phyloP scores from a whole-genome alignment of 331 rosid species.

The Pyracantha coccinea region DNA sequence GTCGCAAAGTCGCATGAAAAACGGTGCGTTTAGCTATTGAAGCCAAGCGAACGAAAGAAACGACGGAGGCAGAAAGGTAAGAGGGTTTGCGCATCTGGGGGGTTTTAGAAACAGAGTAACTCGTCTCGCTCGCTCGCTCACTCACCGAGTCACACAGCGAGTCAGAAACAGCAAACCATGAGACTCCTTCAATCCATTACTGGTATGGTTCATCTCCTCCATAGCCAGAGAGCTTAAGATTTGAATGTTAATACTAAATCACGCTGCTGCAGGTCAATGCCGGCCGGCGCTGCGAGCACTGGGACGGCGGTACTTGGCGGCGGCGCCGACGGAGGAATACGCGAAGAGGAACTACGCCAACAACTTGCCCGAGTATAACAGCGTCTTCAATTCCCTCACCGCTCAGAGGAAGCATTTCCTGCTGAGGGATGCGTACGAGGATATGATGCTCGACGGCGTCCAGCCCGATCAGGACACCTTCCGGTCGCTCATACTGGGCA shows the following conservation, averaged over 20 bases:
- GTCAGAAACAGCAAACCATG: conserved; percentile 22
- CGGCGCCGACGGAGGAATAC: conserved; percentile 48
- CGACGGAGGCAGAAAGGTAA: not conserved
- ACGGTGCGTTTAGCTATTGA: not conserved
- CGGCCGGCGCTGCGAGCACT: conserved; percentile 35
- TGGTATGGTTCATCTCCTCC: conserved; percentile 18
- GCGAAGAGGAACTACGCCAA: conserved; percentile 65
- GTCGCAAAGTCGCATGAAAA: not conserved
- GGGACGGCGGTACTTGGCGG: conserved; percentile 42
- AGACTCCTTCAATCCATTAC: conserved; percentile 51
- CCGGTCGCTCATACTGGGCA: conserved; percentile 57
- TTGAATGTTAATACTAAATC: not conserved
- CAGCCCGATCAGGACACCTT: conserved; percentile 71
- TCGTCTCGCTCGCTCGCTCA: not conserved
- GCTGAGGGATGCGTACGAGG: conserved; percentile 73
- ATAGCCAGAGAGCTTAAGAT: not conserved
- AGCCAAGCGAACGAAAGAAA: not conserved
- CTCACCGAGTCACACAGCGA: not conserved
- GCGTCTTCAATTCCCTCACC: conserved; percentile 55
- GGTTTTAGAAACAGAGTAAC: not conserved
- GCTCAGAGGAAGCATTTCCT: conserved; percentile 56
- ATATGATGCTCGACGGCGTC: conserved; percentile 93
- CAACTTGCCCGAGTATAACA: conserved; percentile 74
- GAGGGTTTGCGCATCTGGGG: conserved; percentile 1
- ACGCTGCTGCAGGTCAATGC: conserved; percentile 21